Base-by-base conservation (phyloP, 768 basidiomycete species). In the Boletus pseudo-olivaceus region DNA sequence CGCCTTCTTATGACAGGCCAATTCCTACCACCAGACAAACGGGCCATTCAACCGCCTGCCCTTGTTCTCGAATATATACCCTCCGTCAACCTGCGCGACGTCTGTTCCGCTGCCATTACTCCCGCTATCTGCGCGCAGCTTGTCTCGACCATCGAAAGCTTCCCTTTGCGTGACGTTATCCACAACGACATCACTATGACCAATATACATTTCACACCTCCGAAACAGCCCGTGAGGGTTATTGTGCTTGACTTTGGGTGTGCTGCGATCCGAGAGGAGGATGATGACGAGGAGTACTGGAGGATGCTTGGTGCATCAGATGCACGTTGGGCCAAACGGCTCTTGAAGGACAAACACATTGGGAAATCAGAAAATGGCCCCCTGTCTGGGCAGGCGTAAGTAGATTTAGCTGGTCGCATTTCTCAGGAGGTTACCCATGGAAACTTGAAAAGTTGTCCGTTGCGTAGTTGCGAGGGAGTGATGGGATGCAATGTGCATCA, bases 51-150 rank as follows among this genome's bases (percentile, higher is more conserved):
- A 42, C 29, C n/a, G 3, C 44, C 48, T 1, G 34, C 44, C 10
- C 7, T 57, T 7, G 38, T 57, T 23, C 39, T 57, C 12, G 55
- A 57, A 27, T 56, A 46, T 40, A 41, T 50, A n/a, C 54, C 54
- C 23, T 57, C 43, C 15, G 39, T 57, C 5, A 41, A 5, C 27
- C 47, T 56, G 20, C 1, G 2, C 6, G 54, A 49, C 14, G 44
- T 57, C 19, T 14, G 48, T 9, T 5, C 9, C n/a, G 1, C 15
- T 7, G 54, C 19, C 0, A 19, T 45, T 6, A 56, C 47, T 5
- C 52, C 42, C 2, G 44, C 14, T 34, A n/a, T 57, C 32, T 7
- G 42, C 30, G 5, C 26, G 10, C 15, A 45, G 32, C 9, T 56
- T 12, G 10, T 57, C 17, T 34, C 38, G 0, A 29, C 15, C 11